Evolutionary conservation across 768 basidiomycete genomes (phyloP), one percentile per base, ranked within the genome.

Genomic region (Guyanaporus albipodus): DNA sequence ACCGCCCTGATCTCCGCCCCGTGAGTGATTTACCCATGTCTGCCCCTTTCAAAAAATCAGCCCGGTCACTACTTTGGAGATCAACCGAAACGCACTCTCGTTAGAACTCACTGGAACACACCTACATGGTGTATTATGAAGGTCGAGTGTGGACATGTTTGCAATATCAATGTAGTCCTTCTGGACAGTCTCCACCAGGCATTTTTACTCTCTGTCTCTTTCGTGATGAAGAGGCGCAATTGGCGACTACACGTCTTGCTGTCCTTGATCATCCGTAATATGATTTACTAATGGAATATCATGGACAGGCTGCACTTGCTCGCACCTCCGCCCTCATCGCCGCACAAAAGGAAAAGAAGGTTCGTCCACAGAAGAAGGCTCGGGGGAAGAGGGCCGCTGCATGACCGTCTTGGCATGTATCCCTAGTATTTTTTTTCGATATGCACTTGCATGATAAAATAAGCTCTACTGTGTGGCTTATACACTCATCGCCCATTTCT

Each of bases 81-180:
- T n/a, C 34, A 28, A 40, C 34, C 24, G 32, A 54, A 60, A 73
- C 70, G 87, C 88, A 90, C 72, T 83, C 82, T 79, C 83, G 83
- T 83, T 91, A 91, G 88, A 91, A 88, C 88, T 88, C 85, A 75
- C 87, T 79, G 84, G 84, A 87, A 61, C 67, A 57, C 67, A 67
- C 76, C 71, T n/a, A 37, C 61, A 67, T 68, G 74, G 75, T 70
- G 69, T 66, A n/a, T n/a, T n/a, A 83, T 83, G 86, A 90, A 85
- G 76, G 87, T 71, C 77, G 87, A 86, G 88, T 79, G 88, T 91
- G 87, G 88, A 91, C 83, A 87, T 71, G 87, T 86, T 78, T 91
- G 88, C 88, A 82, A 91, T 68, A 91, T 63, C 68, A 57, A 74
- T 33, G 2, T 22, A 8, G 59, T 56, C 62, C 50, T 52, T 46